Base-by-base conservation (phyloP, 1,139 yeast genomes). In the Magnusiomyces fungicola region DNA sequence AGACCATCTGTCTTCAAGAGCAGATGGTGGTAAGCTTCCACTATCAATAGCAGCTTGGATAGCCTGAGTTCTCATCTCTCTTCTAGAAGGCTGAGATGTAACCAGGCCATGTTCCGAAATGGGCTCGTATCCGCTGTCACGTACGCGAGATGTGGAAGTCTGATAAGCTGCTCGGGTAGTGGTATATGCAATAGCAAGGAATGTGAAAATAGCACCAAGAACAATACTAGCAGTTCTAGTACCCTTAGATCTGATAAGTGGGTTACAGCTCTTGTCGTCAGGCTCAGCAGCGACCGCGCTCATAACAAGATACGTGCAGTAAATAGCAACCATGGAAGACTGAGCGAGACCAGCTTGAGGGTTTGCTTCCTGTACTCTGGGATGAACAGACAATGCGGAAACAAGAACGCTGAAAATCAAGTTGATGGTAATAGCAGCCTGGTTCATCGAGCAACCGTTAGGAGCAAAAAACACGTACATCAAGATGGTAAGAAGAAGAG, bases 311-410 rank as follows among this genome's bases (percentile, higher is more conserved):
- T 94, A 94, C 0, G 97, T 85, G 67, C 97, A 88, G 67, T 94
- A 94, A 41, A 89, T 76, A 18, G 94, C 84, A 34, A 94, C 97
- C 94, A 94, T 90, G 21, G 96, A 90, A 10, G 96, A 79, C 69
- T 94, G 99, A 1, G 98, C 97, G 49, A 94, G 73, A 0, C 98
- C 99, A 1, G 97, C 96, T 58, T 85, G 88, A 3, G 97, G 95
- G 64, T 94, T 94, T 61, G 78, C 80, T 62, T 88, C 97, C 67
- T 92, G 98, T 34, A 94, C 82, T 18, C 76, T 76, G 43, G 95
- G 95, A 60, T 85, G 80, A 37, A 94, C 76, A 0, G 96, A 86
- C 57, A 89, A 66, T 0, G 71, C 77, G 0, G 96, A 80, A 1
- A 86, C 80, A 1, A 83, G 61, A 4, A 85, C 40, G 0, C 82